These are phyloP conservation scores for Desmodesmus armatus DNA, from an alignment of 139 green algal species.

Conservation along the genomic window DNA sequence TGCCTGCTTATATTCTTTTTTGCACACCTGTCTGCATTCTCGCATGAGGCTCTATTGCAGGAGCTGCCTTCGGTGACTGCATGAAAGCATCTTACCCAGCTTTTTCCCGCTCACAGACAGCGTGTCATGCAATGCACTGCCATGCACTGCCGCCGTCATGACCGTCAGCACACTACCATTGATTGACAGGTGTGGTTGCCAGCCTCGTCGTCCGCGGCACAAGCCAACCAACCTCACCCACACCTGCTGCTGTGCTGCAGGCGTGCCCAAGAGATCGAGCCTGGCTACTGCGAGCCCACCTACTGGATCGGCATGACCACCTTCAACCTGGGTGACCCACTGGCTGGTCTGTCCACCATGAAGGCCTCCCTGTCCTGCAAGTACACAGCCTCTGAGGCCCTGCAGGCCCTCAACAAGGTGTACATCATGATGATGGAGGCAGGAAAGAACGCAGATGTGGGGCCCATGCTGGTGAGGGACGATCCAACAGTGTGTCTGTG, in stretches of 20 bases:
- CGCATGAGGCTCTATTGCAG: no score
- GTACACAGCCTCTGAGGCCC: constrained; percentile 69
- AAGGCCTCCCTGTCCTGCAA: constrained; percentile 73
- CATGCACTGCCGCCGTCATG: no score
- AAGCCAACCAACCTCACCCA: no score
- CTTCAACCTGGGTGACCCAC: constrained; percentile 46
- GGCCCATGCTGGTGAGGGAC: constrained; percentile 37
- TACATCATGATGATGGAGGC: constrained; percentile 56
- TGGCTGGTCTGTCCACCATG: constrained; percentile 59
- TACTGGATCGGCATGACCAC: constrained; percentile 81
- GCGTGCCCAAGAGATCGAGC: constrained; percentile 64
- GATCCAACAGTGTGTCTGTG: background rate
- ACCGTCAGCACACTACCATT: no score
- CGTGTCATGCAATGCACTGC: no score
- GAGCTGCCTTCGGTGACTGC: no score
- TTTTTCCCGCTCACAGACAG: no score
- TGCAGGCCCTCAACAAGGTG: constrained; percentile 64
- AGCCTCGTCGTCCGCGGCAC: no score
- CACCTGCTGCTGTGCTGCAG: constrained; percentile 19
- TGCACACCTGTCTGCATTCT: no score
- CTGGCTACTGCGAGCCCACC: constrained; percentile 78
- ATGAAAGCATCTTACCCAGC: no score
- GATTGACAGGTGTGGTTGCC: no score
- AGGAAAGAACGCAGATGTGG: constrained; percentile 3
- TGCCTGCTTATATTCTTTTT: constrained; percentile 28